Conservation (phyloP, 306 rosid species). For the Quercus wislizeni region DNA sequence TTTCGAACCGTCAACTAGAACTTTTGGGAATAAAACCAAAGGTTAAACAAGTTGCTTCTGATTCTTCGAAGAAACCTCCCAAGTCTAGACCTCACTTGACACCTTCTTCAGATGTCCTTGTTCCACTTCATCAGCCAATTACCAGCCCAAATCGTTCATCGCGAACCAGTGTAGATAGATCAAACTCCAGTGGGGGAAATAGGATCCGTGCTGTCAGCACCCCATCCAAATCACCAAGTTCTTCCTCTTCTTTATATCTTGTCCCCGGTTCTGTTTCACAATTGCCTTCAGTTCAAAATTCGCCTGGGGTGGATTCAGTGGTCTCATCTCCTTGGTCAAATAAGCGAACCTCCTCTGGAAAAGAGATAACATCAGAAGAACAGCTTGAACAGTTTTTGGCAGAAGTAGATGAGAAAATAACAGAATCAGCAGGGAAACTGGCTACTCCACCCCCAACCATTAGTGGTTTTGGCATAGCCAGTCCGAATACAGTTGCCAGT, state of each 20-base stretch:
- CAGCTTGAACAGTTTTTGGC: slow-evolving; percentile 76
- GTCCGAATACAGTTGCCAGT: slow-evolving; percentile 60
- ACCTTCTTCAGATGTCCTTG: slow-evolving; percentile 72
- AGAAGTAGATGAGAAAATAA: slow-evolving; percentile 74
- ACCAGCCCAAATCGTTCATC: slow-evolving; percentile 47
- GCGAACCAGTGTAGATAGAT: slow-evolving; percentile 40
- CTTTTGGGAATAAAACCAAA: slow-evolving; percentile 76
- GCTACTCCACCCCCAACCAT: slow-evolving; percentile 89
- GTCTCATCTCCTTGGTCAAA: slow-evolving; percentile 79
- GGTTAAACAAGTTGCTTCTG: slow-evolving; percentile 43
- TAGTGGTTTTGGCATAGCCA: slow-evolving; percentile 66
- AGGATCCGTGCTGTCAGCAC: slow-evolving; percentile 41
- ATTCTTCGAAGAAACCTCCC: slow-evolving; percentile 70
- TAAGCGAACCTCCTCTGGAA: slow-evolving; percentile 53
- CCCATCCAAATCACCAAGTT: slow-evolving; percentile 61
- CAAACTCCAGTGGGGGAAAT: slow-evolving; percentile 52
- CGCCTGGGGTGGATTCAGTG: slow-evolving; percentile 50
- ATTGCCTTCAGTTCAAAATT: slow-evolving; percentile 40
- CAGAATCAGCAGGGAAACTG: slow-evolving; percentile 72
- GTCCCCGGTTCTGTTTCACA: slow-evolving; percentile 64
- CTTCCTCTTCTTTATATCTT: slow-evolving; percentile 61
- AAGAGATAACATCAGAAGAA: slow-evolving; percentile 83
- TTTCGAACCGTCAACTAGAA: slow-evolving; percentile 69
- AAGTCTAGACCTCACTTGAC: slow-evolving; percentile 48
- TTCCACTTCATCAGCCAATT: slow-evolving; percentile 82